These are phyloP conservation scores for Coemansia sp. DNA, from an alignment of 192 early-diverging fungal genomes.

Conservation along the genomic window DNA sequence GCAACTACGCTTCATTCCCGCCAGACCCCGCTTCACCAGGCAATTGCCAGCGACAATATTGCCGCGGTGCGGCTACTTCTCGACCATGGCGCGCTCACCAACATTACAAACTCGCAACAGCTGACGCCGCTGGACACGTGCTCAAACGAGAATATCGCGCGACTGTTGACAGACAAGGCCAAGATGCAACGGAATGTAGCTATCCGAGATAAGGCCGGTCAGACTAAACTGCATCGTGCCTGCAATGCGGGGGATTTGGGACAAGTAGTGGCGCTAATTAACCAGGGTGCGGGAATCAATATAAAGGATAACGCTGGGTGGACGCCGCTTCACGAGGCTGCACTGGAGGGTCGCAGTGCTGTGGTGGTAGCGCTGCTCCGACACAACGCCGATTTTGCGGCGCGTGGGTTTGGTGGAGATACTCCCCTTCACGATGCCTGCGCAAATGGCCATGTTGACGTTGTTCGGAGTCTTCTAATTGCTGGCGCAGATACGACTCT, in stretches of 20 bases:
- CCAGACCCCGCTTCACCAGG: slow-evolving; percentile 47
- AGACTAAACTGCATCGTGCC: slow-evolving; percentile 66
- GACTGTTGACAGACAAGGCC: slow-evolving; percentile 36
- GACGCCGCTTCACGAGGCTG: slow-evolving; percentile 68
- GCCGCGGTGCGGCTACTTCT: slow-evolving; percentile 30
- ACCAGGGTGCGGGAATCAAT: slow-evolving; percentile 67
- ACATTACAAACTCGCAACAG: slow-evolving; percentile 30
- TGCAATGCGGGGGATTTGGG: slow-evolving; percentile 58
- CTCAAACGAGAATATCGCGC: slow-evolving; percentile 40
- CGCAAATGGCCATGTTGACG: slow-evolving; percentile 54
- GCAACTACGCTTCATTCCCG: slow-evolving; percentile 17
- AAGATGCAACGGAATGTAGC: slow-evolving; percentile 33
- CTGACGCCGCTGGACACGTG: slow-evolving; percentile 49
- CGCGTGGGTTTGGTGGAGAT: slow-evolving; percentile 57
- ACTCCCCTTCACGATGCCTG: slow-evolving; percentile 71
- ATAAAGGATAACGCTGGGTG: slow-evolving; percentile 64
- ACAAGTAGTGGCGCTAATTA: slow-evolving; percentile 49
- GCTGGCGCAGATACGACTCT: slow-evolving; percentile 37
- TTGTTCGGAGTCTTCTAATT: slow-evolving; percentile 31
- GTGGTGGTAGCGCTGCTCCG: slow-evolving; percentile 47
- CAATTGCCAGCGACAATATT: slow-evolving; percentile 28
- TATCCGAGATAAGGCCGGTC: slow-evolving; percentile 59
- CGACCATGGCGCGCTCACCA: slow-evolving; percentile 35
- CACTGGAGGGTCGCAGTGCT: slow-evolving; percentile 55
- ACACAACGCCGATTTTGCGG: slow-evolving; percentile 61